Evolutionary conservation across 192 early-diverging fungal genomes (phyloP).

Genomic region (Backusella macrospora): DNA sequence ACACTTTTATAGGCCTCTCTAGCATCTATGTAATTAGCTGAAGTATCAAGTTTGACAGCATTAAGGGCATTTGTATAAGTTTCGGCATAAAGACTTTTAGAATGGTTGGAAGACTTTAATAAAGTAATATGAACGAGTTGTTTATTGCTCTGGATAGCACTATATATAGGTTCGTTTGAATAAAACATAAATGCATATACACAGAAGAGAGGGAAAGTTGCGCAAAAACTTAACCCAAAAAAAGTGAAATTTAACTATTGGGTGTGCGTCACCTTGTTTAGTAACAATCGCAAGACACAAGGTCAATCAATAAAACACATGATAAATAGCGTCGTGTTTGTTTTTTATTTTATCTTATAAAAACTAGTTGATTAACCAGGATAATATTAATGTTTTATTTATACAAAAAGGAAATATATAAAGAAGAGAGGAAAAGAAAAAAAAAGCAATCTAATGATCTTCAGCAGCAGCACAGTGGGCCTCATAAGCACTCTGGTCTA

Average conservation of each 20-base stretch:
- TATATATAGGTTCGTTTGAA: conserved; percentile 10
- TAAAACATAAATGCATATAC: conserved; percentile 22
- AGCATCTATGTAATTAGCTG: conserved; percentile 29
- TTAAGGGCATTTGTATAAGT: conserved; percentile 27
- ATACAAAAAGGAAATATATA: not conserved
- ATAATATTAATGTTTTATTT: conserved; percentile 20
- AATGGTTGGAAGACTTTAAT: not conserved
- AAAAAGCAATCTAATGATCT: conserved; percentile 32
- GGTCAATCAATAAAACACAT: not conserved
- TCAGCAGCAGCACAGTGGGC: conserved; percentile 48
- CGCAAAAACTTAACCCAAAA: not conserved
- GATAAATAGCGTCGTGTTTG: not conserved
- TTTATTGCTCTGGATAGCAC: not conserved
- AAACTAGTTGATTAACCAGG: too few species aligned
- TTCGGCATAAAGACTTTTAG: conserved; percentile 1
- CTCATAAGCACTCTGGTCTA: conserved; percentile 74
- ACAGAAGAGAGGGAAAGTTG: not conserved
- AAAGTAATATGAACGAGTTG: conserved; percentile 2
- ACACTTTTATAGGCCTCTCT: conserved; percentile 28
- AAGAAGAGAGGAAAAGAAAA: not conserved
- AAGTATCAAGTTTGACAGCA: conserved; percentile 35
- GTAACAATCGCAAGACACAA: not conserved
- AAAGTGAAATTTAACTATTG: not conserved
- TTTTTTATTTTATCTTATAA: not conserved
- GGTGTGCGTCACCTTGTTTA: not conserved